Evolutionary conservation across 2,329 filamentous ascomycete genomes (phyloP).

Genomic region (Fusarium sororula): DNA sequence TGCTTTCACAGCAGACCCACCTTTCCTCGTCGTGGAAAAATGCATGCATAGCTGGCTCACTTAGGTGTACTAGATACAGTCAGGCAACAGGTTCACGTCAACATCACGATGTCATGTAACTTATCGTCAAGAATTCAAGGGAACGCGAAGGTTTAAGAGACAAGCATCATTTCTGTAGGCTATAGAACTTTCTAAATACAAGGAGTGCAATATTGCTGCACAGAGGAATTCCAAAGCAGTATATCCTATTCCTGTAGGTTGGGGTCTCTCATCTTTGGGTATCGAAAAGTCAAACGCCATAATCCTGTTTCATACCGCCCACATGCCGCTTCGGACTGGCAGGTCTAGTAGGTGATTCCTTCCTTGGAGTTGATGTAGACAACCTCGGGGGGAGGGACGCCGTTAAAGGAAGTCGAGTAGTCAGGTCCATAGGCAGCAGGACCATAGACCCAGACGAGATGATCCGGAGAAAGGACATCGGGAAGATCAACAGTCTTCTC

Average conservation of each 20-base stretch:
- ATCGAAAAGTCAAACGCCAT: neutral
- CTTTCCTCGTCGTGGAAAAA: too few relatives aligned
- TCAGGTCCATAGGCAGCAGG: neutral
- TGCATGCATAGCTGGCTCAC: too few relatives aligned
- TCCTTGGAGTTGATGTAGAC: neutral
- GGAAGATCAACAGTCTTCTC: neutral
- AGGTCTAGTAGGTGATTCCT: neutral
- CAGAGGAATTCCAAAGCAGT: neutral
- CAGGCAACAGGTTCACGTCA: too few relatives aligned
- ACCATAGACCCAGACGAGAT: neutral
- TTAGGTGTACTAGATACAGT: too few relatives aligned
- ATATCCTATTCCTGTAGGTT: neutral
- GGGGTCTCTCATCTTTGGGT: neutral
- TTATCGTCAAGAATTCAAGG: too few relatives aligned
- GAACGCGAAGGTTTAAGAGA: rapidly evolving
- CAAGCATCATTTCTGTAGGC: neutral
- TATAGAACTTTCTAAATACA: neutral
- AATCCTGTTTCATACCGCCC: rapidly evolving
- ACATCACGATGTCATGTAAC: neutral
- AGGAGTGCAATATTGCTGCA: neutral
- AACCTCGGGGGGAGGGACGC: neutral
- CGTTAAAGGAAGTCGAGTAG: neutral
- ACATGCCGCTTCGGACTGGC: rapidly evolving
- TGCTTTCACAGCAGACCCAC: rapidly evolving
- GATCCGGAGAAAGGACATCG: neutral